phyloP scores from a whole-genome alignment of 1,139 yeast species.

The Candida smagusa region DNA sequence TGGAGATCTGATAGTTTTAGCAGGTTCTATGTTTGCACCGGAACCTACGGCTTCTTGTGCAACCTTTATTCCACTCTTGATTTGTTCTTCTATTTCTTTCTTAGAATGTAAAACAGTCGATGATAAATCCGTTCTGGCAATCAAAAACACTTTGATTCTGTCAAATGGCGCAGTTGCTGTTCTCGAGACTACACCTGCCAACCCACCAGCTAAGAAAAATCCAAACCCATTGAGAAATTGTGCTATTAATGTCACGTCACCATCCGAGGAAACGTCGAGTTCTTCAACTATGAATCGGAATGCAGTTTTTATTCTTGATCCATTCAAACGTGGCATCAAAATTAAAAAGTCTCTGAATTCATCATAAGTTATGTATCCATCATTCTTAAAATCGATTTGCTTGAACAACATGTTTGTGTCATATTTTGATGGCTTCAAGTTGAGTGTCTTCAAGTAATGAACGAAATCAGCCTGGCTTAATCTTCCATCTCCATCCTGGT shows the following conservation, averaged over 20 bases:
- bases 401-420: conserved; percentile 59
- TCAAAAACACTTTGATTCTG: conserved; percentile 85
- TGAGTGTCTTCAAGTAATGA: conserved; percentile 54
- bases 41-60: conserved; percentile 23
- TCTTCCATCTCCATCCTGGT: conserved; percentile 72
- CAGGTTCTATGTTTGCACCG: conserved; percentile 21
- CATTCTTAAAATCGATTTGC: conserved; percentile 56
- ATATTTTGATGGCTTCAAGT: conserved; percentile 50
- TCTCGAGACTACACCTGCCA: conserved; percentile 95
- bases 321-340: conserved; percentile 73
- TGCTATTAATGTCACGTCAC: conserved; percentile 81
- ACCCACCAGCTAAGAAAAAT: conserved; percentile 89
- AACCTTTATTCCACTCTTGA: conserved; percentile 33
- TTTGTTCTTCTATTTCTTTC: conserved; percentile 44
- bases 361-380: conserved; percentile 75
- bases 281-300: conserved; percentile 79
- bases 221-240: conserved; percentile 84
- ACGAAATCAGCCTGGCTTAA: conserved; percentile 65
- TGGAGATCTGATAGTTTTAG: conserved; percentile 58
- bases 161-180: conserved; percentile 98
- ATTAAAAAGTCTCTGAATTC: conserved; percentile 83
- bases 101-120: conserved; percentile 65
- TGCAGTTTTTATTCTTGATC: conserved; percentile 75
- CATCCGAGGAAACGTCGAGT: conserved; percentile 78
- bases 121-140: conserved; percentile 83